Percentiles rank a stretch among this genome's conserved stretches.
Conservation (phyloP, 306 rosid genomes). For the Bauhinia variegata region DNA sequence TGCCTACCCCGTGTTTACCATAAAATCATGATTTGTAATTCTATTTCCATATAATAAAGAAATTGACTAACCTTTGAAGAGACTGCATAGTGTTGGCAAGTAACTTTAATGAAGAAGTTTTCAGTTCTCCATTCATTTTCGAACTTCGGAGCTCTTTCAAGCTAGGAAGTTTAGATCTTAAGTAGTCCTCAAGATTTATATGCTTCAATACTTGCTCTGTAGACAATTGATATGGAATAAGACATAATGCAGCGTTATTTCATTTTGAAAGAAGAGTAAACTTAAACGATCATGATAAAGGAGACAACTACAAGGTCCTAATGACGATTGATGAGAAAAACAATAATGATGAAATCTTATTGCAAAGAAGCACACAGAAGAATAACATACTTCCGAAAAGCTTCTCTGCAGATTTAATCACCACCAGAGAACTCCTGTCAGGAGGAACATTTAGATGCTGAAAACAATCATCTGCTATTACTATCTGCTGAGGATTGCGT, state of each 20-base stretch:
- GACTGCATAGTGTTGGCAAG: slow-evolving; percentile 64
- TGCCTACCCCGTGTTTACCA: slow-evolving; percentile 14
- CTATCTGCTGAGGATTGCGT: slow-evolving; percentile 73
- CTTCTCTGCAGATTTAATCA: slow-evolving; percentile 76
- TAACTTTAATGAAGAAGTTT: slow-evolving; percentile 51
- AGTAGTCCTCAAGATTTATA: slow-evolving; percentile 66
- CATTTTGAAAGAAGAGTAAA: slow-evolving; percentile 13
- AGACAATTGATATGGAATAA: slow-evolving; percentile 32
- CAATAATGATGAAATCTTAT: slow-evolving; percentile 24
- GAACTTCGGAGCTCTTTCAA: slow-evolving; percentile 57
- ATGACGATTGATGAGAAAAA: background rate
- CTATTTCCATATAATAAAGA: slow-evolving; percentile 15
- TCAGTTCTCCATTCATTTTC: slow-evolving; percentile 67
- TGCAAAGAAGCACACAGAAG: slow-evolving; percentile 22
- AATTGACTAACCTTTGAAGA: slow-evolving; percentile 72
- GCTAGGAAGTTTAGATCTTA: slow-evolving; percentile 77
- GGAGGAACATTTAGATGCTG: slow-evolving; percentile 68
- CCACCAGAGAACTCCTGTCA: slow-evolving; percentile 75
- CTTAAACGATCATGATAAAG: background rate
- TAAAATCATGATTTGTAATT: slow-evolving; percentile 15
- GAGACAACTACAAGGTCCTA: slow-evolving; percentile 9
- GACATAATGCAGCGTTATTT: slow-evolving; percentile 18
- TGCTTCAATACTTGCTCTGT: slow-evolving; percentile 87
- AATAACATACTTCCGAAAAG: slow-evolving; percentile 84
- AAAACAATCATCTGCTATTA: slow-evolving; percentile 93